phyloP scores from a whole-genome alignment of 129 eudicot species.

The Calendula officinalis region DNA sequence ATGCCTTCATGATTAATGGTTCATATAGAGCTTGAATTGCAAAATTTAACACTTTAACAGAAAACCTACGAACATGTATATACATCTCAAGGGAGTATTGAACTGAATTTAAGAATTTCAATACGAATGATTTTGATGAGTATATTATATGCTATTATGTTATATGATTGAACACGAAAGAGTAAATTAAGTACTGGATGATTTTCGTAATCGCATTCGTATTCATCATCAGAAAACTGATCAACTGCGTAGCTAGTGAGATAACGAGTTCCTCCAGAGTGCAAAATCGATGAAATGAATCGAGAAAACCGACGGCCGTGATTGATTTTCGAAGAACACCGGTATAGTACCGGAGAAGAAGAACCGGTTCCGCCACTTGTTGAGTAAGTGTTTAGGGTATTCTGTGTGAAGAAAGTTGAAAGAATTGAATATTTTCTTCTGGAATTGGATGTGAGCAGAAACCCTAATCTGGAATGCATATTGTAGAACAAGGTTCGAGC shows the following conservation, averaged over 20 bases:
- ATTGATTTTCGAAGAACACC: conserved; percentile 20
- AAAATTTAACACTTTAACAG: not conserved
- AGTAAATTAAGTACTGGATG: conserved; percentile 47
- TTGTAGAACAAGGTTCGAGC: conserved; percentile 33
- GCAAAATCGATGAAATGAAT: conserved; percentile 20
- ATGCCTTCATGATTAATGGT: too few relatives aligned
- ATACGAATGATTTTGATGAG: not conserved
- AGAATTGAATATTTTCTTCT: conserved; percentile 24
- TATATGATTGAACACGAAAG: conserved; percentile 5
- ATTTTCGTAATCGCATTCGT: conserved; percentile 90
- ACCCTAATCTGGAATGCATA: conserved; percentile 58
- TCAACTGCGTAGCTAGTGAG: conserved; percentile 57
- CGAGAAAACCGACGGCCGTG: conserved; percentile 13
- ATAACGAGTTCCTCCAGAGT: conserved; percentile 23
- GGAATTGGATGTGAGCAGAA: conserved; percentile 37
- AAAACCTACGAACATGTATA: not conserved
- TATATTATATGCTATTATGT: not conserved
- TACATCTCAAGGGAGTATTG: not conserved
- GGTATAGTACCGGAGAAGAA: not conserved
- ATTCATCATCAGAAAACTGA: conserved; percentile 97
- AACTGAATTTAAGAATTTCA: not conserved
- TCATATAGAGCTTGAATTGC: not conserved
- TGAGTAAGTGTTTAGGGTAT: not conserved
- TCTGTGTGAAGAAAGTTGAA: conserved; percentile 21
- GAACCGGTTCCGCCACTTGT: not conserved